A percentile compares a stretch with the other conserved stretches of the same genome.
phyloP scores from a whole-genome alignment of 2,329 filamentous ascomycete genomes.

The Hortaea werneckii region DNA sequence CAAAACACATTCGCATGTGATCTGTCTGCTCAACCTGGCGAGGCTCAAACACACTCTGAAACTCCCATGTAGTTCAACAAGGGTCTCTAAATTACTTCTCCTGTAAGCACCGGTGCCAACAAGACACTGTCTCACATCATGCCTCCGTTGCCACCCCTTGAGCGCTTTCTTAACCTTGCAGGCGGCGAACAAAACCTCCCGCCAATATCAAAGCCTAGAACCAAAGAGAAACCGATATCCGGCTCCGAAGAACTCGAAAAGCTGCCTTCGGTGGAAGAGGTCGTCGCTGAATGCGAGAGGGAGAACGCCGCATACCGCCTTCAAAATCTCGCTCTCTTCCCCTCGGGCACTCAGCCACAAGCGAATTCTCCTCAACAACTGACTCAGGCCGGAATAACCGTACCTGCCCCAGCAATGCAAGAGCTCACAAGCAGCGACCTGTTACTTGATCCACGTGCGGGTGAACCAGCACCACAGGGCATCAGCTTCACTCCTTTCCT shows the following conservation, averaged over 20 bases:
- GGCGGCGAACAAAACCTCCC: conserved; percentile 11
- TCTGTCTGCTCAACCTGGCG: background rate
- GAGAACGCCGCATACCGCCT: background rate
- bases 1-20: background rate
- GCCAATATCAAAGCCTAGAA: conserved; percentile 4
- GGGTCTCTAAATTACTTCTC: too few species aligned
- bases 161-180: conserved; percentile 7
- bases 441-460: conserved; percentile 15
- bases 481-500: conserved; percentile 31
- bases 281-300: background rate
- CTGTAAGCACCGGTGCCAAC: too few species aligned
- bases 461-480: conserved; percentile 24
- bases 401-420: background rate
- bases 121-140: background rate
- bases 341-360: too few species aligned
- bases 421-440: conserved; percentile 1
- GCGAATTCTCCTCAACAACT: too few species aligned
- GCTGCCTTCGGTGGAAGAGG: conserved; percentile 3
- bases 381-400: too few species aligned
- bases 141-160: background rate
- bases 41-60: background rate
- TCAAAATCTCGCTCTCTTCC: background rate
- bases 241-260: background rate
- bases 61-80: too few species aligned
- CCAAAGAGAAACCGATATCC: background rate